Evolutionary conservation across 495 filamentous ascomycete genomes (phyloP).

Genomic region (Neurospora sp.): DNA sequence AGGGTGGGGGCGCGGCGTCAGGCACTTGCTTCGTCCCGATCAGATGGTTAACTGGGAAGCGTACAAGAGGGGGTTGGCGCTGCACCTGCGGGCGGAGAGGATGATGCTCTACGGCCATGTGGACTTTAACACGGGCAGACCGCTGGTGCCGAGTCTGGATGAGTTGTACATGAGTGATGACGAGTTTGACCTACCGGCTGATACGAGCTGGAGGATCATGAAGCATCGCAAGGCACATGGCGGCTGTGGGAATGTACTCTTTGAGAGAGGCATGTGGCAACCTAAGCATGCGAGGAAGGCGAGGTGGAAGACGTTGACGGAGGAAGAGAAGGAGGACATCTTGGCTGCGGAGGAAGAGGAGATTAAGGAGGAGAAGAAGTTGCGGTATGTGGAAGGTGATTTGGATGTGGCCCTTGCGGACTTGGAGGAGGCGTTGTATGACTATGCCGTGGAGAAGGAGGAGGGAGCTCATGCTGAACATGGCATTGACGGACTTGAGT

Average conservation of each 20-base stretch:
- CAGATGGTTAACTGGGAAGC: slow-evolving; percentile 45
- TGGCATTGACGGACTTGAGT: not conserved
- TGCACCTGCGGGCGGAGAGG: slow-evolving; percentile 33
- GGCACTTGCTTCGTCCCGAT: slow-evolving; percentile 42
- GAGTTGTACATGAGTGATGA: slow-evolving; percentile 40
- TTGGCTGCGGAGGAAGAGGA: slow-evolving; percentile 12
- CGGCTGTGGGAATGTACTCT: slow-evolving; percentile 24
- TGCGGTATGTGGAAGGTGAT: not conserved
- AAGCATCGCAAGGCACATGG: slow-evolving; percentile 8
- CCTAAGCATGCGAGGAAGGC: slow-evolving; percentile 26
- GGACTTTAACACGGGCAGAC: slow-evolving; percentile 30
- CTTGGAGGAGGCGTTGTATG: not conserved
- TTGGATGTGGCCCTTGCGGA: not conserved
- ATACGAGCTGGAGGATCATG: slow-evolving; percentile 2
- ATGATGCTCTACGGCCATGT: slow-evolving; percentile 50
- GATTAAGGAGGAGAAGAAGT: not conserved
- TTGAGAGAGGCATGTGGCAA: slow-evolving; percentile 21
- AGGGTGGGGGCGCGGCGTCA: slow-evolving; percentile 35
- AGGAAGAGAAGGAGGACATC: slow-evolving; percentile 17
- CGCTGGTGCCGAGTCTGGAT: slow-evolving; percentile 25
- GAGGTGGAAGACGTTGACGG: slow-evolving; percentile 18
- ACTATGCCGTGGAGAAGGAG: not conserved
- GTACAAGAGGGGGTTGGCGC: slow-evolving; percentile 31
- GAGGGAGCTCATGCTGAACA: not conserved
- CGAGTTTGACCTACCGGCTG: slow-evolving; percentile 7